Percentiles rank a stretch among this genome's conserved stretches.
Evolutionary conservation across 805 yeast genomes (phyloP).

Genomic region (Debaryomyces hansenii): DNA sequence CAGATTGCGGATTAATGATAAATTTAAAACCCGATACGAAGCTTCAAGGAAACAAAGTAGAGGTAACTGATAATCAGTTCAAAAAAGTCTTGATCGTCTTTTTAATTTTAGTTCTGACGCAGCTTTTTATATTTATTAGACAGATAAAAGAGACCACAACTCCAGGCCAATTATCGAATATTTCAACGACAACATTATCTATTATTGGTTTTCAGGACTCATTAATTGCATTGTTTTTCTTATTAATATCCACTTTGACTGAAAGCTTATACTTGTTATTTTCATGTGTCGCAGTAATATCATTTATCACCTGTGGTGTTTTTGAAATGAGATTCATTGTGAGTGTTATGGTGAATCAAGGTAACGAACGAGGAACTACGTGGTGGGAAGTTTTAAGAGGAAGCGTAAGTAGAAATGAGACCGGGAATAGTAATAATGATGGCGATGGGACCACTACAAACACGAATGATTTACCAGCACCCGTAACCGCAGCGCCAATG

Average conservation of each 20-base stretch:
- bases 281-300: conserved; percentile 66
- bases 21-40: conserved; percentile 14
- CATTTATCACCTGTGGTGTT: conserved; percentile 67
- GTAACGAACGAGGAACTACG: conserved; percentile 67
- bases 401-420: conserved; percentile 36
- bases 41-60: conserved; percentile 58
- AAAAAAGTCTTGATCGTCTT: conserved; percentile 47
- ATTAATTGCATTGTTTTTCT: conserved; percentile 58
- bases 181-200: conserved; percentile 56
- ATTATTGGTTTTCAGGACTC: conserved; percentile 74
- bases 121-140: conserved; percentile 56
- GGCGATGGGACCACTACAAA: not conserved
- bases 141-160: conserved; percentile 75
- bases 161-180: conserved; percentile 74
- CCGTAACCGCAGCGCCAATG: not conserved
- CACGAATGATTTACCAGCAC: not conserved
- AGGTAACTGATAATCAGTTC: conserved; percentile 38
- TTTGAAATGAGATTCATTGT: conserved; percentile 77
- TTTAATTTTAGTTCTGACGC: conserved; percentile 43
- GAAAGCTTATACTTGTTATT: conserved; percentile 64
- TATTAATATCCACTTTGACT: conserved; percentile 56
- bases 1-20: conserved; percentile 77
- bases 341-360: conserved; percentile 65
- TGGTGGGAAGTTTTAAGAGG: conserved; percentile 70
- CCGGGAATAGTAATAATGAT: conserved; percentile 17